Base-by-base conservation (phyloP, 2,329 filamentous ascomycete species). In the Fusarium solani-melongenae region DNA sequence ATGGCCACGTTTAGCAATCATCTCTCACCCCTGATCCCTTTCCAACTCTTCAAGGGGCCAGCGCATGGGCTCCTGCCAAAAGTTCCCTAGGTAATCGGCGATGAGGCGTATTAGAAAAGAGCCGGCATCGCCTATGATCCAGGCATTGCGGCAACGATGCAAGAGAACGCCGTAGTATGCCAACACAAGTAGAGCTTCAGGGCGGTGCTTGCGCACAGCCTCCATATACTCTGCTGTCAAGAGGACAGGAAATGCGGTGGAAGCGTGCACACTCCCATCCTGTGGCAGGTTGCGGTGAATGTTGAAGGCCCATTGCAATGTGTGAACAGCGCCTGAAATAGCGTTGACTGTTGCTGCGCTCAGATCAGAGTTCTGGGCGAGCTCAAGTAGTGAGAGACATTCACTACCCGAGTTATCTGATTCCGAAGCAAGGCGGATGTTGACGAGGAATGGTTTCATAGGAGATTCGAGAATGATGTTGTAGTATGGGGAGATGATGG, bases 111-210 rank as follows among this genome's bases (percentile, higher is more conserved):
- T 76, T 39, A 84, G 53, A 49, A 76, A 76, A 0, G 77, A 75
- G 1, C 82, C 82, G 3, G 78, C 78, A 58, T 77, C 76, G 6
- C 78, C 82, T 71, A 85, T 80, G 29, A 84, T 78, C 85, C 86
- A 87, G 38, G 79, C 76, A 6, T 75, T 67, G 10, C 82, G 78
- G 44, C 81, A 83, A 15, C 79, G 80, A 67, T 87, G 84, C n/a
- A 88, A 77, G 46, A 88, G 72, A 5, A 87, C 82, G 12, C 86
- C 86, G 66, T 87, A 88, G 71, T 88, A 83, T 7, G 85, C 86
- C 24, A 89, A 76, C 8, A 88, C 82, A 12, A 87, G 79, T 27
- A 89, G 77, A 9, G 84, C 84, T 56, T 84, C 84, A 1, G 84
- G 83, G 1, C 79, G 78, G n/a, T 80, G 74, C 31, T 80, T 79